phyloP scores from a whole-genome alignment of 345 rosid species.

The Acer campestre region DNA sequence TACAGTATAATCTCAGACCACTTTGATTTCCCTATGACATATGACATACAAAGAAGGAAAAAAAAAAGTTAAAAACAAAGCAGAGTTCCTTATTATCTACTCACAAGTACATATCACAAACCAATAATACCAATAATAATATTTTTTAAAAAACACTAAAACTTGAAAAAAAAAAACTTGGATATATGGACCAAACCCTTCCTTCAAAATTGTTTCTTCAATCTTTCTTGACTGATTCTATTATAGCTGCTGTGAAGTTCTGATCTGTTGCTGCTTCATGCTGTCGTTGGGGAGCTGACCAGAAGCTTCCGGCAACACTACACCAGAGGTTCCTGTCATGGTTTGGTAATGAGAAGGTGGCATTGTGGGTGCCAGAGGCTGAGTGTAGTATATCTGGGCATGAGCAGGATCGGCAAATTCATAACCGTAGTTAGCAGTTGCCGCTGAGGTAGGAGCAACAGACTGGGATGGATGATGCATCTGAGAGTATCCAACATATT shows the following conservation, averaged over 20 bases:
- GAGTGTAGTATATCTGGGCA: constrained; percentile 80
- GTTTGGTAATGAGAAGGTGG: constrained; percentile 91
- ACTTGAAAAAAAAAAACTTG: constrained; percentile 33
- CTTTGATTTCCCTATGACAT: constrained; percentile 43
- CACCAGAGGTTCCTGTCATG: constrained; percentile 51
- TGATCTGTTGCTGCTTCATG: constrained; percentile 64
- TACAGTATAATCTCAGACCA: constrained; percentile 57
- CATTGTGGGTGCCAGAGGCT: constrained; percentile 59
- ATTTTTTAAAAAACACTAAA: constrained; percentile 5
- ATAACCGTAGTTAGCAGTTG: constrained; percentile 56
- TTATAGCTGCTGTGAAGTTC: constrained; percentile 59
- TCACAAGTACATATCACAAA: constrained; percentile 65
- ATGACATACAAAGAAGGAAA: constrained; percentile 33
- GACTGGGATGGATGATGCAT: constrained; percentile 88
- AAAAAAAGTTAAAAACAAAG: constrained; percentile 27
- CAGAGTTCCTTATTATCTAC: constrained; percentile 60
- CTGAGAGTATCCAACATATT: constrained; percentile 73
- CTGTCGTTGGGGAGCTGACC: constrained; percentile 52
- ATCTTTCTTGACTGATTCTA: constrained; percentile 33
- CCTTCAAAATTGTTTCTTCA: constrained; percentile 71
- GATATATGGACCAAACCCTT: constrained; percentile 48
- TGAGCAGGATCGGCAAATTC: constrained; percentile 67
- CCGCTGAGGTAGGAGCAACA: constrained; percentile 50
- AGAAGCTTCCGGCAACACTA: constrained; percentile 56
- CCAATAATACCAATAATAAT: constrained; percentile 55